Percentiles rank a stretch among this genome's conserved stretches.
Conservation (phyloP, 2,329 filamentous ascomycete species). For the Verticillium longisporum region DNA sequence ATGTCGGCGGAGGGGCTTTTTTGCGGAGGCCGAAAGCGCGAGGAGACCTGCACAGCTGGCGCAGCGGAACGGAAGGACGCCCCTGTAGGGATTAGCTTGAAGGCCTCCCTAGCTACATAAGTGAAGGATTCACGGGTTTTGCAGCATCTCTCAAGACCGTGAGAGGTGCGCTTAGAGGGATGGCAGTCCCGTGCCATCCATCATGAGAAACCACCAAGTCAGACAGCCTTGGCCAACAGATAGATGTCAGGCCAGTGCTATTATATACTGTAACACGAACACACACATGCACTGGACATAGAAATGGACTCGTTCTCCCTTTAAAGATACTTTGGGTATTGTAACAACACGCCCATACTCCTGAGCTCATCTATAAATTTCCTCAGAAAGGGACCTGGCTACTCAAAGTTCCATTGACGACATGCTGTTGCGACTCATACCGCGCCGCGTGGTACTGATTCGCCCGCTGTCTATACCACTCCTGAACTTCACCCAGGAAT, state of each 20-base stretch:
- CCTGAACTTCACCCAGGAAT: slow-evolving; percentile 21
- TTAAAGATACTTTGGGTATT: neutral
- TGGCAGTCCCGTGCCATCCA: neutral
- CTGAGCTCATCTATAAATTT: neutral
- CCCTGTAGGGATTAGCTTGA: neutral
- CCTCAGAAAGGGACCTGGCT: neutral
- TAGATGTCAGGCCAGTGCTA: neutral
- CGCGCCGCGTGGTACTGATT: slow-evolving; percentile 7
- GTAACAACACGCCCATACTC: neutral
- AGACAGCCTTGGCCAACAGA: neutral
- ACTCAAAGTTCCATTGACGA: slow-evolving; percentile 4
- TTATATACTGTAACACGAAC: neutral
- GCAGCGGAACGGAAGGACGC: no score
- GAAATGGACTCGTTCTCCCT: neutral
- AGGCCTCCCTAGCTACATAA: neutral
- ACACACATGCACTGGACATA: neutral
- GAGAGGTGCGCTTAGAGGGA: neutral
- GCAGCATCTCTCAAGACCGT: neutral
- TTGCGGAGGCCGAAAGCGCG: neutral
- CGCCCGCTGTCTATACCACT: slow-evolving; percentile 17
- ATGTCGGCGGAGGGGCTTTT: neutral
- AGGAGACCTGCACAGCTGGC: neutral
- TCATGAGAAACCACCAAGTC: no score
- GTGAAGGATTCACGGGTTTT: neutral
- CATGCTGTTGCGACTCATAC: slow-evolving; percentile 8